Base-by-base conservation (phyloP, 176 grass and related monocot species). In the Carex kokanica region DNA sequence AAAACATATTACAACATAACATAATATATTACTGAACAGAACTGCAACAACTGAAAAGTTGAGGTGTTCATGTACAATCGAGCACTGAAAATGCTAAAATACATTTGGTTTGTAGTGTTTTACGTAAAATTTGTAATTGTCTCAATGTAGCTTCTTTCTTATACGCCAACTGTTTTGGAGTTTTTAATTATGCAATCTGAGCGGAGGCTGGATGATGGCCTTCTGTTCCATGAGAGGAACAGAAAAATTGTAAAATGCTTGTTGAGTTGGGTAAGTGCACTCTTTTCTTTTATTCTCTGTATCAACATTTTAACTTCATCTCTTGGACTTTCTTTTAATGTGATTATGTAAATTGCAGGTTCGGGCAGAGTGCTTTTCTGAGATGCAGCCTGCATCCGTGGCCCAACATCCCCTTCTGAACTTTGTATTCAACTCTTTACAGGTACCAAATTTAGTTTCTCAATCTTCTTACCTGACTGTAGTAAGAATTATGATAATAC, bases 391-490 rank as follows among this genome's bases (percentile, higher is more conserved):
- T 8, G 52, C 89, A 3, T 78, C 85, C 5, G 68, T 93, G 23
- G 60, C 88, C 5, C 71, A 82, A 41, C 93, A 93, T 52, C 96
- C 91, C 6, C 93, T 99, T 88, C 93, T 99, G 74, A 88, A 86
- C 29, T 91, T 93, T 70, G 89, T 92, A 6, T 93, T 93, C 84
- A 99, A 95, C 62, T 99, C 96, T n/a, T 88, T 99, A 79, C 92
- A 95, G 91, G 93, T 99, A 58, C 24, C 45, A 84, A 82, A 55
- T 78, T 83, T 85, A 81, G 62, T 67, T 65, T 45, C 29, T 60
- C 16, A 8, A 14, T 2, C 38, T 81, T 84, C 14, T 79, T 78
- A 49, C 60, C 66, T 47, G 84, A 43, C n/a, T 23, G 21, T 43
- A 16, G 54, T 84, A 60, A 73, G 1, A 36, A 69, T 60, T 74